A percentile compares a stretch with the other conserved stretches of the same genome.
Evolutionary conservation across 441 rosid genomes (phyloP).

Genomic region (Pelargonium australe): DNA sequence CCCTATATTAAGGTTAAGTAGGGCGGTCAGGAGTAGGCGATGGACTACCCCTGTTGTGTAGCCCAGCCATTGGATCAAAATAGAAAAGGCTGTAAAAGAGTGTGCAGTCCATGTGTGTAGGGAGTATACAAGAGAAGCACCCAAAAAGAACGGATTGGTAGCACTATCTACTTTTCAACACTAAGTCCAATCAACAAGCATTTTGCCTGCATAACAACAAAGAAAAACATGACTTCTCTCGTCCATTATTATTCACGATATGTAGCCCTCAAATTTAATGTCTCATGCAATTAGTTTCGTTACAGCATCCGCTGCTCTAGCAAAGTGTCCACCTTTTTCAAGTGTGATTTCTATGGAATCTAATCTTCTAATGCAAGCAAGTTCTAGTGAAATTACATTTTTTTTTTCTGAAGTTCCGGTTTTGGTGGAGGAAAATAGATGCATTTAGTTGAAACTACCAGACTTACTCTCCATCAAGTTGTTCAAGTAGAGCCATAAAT

Average conservation of each 20-base stretch:
- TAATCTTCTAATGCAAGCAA: not conserved
- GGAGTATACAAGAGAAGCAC: not conserved
- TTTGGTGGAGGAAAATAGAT: slow-evolving; percentile 4
- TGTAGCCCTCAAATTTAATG: no score
- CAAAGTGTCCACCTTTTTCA: slow-evolving; percentile 14
- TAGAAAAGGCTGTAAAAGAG: not conserved
- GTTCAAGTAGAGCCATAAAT: slow-evolving; percentile 82
- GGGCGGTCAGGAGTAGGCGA: not conserved
- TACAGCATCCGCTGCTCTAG: slow-evolving; percentile 3
- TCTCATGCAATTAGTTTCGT: slow-evolving; percentile 11
- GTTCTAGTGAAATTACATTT: not conserved
- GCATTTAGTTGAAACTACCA: slow-evolving; percentile 16
- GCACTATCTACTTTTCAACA: not conserved
- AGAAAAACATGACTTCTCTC: not conserved
- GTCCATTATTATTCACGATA: not conserved
- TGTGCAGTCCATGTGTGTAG: not conserved
- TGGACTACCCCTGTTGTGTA: not conserved
- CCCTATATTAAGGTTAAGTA: not conserved
- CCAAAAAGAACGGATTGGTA: not conserved
- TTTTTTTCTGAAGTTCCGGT: not conserved
- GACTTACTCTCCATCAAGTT: slow-evolving; percentile 96
- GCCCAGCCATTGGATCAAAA: not conserved
- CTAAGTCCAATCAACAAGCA: not conserved
- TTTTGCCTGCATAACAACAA: not conserved
- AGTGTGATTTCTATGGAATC: slow-evolving; percentile 16